Conservation (phyloP, 1,284 basidiomycete species). For the Cerrena zonata region DNA sequence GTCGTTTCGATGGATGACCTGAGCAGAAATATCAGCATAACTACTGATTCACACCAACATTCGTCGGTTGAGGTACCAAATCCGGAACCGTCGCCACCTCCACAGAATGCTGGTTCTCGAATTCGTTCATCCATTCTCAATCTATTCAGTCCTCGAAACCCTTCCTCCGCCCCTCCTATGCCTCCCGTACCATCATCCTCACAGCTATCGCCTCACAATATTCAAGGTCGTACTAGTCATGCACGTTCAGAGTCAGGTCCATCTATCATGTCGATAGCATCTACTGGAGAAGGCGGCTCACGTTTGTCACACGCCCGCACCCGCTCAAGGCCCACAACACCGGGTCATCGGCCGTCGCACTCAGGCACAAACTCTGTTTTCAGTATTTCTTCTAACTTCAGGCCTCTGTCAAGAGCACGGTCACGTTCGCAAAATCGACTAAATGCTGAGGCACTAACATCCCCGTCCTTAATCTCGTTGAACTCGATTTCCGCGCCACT, state of each 20-base stretch:
- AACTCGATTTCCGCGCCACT: constrained; percentile 46
- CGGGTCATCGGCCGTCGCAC: constrained; percentile 24
- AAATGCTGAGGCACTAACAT: constrained; percentile 32
- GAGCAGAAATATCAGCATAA: constrained; percentile 1
- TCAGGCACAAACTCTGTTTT: constrained; percentile 18
- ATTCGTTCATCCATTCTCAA: constrained; percentile 20
- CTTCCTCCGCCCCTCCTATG: constrained; percentile 6
- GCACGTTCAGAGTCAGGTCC: constrained; percentile 16
- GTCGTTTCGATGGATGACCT: constrained; percentile 32
- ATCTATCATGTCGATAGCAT: constrained; percentile 15
- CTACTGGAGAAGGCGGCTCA: constrained; percentile 11
- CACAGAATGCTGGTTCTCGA: constrained; percentile 10
- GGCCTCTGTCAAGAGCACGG: constrained; percentile 1
- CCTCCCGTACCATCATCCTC: constrained; percentile 9
- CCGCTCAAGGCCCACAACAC: constrained; percentile 12
- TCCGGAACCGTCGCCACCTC: not conserved
- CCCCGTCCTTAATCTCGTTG: constrained; percentile 40
- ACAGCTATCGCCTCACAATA: constrained; percentile 8
- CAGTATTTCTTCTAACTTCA: constrained; percentile 2
- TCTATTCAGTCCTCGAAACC: constrained; percentile 21
- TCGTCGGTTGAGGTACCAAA: not conserved
- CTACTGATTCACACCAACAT: constrained; percentile 7
- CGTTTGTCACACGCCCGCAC: constrained; percentile 15
- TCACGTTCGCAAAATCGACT: constrained; percentile 24
- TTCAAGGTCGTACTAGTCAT: constrained; percentile 9